Percentiles rank a stretch among this genome's conserved stretches.
Conservation (phyloP, 1,284 basidiomycete genomes). For the Ganoderma resinaceum region DNA sequence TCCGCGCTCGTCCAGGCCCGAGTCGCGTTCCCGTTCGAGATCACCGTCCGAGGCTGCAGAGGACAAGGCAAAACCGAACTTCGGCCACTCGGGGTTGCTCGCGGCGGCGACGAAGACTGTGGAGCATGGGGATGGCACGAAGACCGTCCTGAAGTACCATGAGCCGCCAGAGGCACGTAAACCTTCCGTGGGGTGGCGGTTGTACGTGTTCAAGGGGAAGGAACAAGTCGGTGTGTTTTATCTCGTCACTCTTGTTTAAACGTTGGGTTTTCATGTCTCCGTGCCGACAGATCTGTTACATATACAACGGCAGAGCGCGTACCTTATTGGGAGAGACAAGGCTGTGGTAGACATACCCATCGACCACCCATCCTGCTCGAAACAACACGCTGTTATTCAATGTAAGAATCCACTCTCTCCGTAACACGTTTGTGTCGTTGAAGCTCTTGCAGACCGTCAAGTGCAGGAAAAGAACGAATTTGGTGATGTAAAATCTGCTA, state of each 20-base stretch:
- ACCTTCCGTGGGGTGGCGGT: constrained; percentile 87
- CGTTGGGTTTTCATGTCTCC: neutral
- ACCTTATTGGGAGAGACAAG: constrained; percentile 91
- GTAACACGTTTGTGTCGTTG: constrained; percentile 15
- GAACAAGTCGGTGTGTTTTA: constrained; percentile 85
- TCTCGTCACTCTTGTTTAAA: neutral
- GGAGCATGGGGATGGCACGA: constrained; percentile 74
- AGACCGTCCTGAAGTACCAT: constrained; percentile 95
- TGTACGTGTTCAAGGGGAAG: constrained; percentile 97
- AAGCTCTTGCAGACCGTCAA: constrained; percentile 66
- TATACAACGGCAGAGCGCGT: constrained; percentile 92
- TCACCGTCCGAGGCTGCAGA: constrained; percentile 44
- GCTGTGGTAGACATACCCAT: constrained; percentile 89
- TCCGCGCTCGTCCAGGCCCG: constrained; percentile 45
- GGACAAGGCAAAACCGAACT: constrained; percentile 86
- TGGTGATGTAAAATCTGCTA: constrained; percentile 75
- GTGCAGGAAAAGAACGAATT: constrained; percentile 89
- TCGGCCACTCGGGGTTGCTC: constrained; percentile 86
- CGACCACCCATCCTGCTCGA: constrained; percentile 97
- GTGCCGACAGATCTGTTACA: constrained; percentile 79
- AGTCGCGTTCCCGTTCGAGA: constrained; percentile 42
- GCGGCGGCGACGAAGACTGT: constrained; percentile 96
- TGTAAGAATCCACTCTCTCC: constrained; percentile 54
- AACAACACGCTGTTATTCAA: constrained; percentile 98
- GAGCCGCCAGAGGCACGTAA: constrained; percentile 98